phyloP scores from a whole-genome alignment of 345 rosid genomes.

The Trapa bicornis region DNA sequence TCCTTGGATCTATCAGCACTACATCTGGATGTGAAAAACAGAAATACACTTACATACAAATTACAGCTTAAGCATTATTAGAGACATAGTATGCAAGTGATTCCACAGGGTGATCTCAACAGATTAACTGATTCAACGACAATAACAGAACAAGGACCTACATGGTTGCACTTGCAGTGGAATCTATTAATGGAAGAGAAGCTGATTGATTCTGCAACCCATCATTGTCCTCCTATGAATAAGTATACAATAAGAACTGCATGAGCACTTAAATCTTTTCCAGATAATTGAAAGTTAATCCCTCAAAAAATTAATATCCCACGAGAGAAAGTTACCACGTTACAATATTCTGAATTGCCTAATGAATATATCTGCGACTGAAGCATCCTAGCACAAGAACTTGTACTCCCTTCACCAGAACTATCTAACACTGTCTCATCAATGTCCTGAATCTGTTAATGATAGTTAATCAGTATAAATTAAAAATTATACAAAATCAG shows the following conservation, averaged over 20 bases:
- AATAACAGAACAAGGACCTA: constrained; percentile 12
- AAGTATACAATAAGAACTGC: constrained; percentile 15
- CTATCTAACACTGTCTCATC: constrained; percentile 46
- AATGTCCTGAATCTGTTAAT: constrained; percentile 62
- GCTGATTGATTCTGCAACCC: constrained; percentile 19
- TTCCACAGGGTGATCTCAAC: not conserved
- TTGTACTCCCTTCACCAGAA: constrained; percentile 38
- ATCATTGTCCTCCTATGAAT: constrained; percentile 46
- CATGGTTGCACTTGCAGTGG: constrained; percentile 32
- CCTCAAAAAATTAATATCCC: not conserved
- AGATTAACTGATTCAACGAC: not conserved
- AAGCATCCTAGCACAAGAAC: constrained; percentile 15
- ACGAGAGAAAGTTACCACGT: not conserved
- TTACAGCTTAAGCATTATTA: not conserved
- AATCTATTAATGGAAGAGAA: constrained; percentile 22
- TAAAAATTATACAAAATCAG: not conserved
- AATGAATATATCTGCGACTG: not conserved
- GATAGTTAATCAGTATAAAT: not conserved
- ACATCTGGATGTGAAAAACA: constrained; percentile 22
- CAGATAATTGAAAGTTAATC: constrained; percentile 1
- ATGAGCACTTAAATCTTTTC: constrained; percentile 1
- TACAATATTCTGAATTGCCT: not conserved
- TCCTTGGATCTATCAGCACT: constrained; percentile 55
- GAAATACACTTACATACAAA: not conserved
- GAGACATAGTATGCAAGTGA: constrained; percentile 1